Base-by-base conservation (phyloP, 2,329 filamentous ascomycete genomes). In the Xylariaceae sp. region DNA sequence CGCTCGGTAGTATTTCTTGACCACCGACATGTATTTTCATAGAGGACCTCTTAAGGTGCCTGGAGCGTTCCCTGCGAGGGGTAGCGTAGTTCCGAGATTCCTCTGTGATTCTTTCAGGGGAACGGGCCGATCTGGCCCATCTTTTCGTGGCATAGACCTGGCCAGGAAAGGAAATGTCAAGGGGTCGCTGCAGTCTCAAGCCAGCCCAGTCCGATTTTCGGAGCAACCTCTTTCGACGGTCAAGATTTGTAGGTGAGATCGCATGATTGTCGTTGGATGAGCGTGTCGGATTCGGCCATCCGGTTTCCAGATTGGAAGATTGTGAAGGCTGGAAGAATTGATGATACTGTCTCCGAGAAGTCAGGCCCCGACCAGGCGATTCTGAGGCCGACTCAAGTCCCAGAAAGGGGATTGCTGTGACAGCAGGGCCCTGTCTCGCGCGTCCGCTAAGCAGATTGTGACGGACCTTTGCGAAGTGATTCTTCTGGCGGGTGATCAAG, bases 381-480 rank as follows among this genome's bases (percentile, higher is more conserved):
- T 53, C 48, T 55, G 55, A 51, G 11, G 57, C 15, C 4, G 60
- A 54, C 15, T 57, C 57, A 7, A 59, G 44, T 35, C 55, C 54
- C 15, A 69, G 53, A 18, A 73, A 70, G n/a, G 71, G 72, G 56
- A 72, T 70, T 0, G 68, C 63, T n/a, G 68, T 51, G 23, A 13
- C 11, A 23, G 23, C 60, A 7, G 75, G 72, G 13, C 67, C 72
- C 5, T 68, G 70, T 44, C 70, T 73, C 47, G 64, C 58, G 6
- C 64, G 59, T 1, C 64, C 67, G 57, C 60, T 71, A 30, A 67
- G 65, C 4, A 72, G 55, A 39, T 69, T 73, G 18, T 71, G 72
- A 48, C 75, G 74, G 41, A 73, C 74, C 59, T 74, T 77, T 48
- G 78, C 78, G 60, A 80, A 80, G 63, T 80, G 75, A 53, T 78